Conservation (phyloP, 2,329 filamentous ascomycete genomes). For the Macroventuria anomochaeta region DNA sequence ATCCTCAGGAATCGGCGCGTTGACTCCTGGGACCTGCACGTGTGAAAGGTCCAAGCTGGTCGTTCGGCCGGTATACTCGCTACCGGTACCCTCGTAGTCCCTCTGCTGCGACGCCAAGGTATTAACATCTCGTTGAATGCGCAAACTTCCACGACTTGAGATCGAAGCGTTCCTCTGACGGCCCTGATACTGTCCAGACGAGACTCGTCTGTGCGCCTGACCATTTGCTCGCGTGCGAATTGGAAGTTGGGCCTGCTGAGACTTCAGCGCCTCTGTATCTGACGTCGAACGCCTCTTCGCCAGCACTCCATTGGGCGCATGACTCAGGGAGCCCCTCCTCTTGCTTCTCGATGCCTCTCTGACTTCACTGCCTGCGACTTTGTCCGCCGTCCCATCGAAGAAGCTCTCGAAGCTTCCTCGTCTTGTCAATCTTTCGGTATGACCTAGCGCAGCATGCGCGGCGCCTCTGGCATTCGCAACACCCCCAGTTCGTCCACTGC, state of each 20-base stretch:
- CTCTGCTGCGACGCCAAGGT: conserved; percentile 18
- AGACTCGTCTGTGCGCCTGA: conserved; percentile 20
- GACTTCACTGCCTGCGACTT: conserved; percentile 52
- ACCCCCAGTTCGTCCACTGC: conserved; percentile 3
- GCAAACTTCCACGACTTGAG: conserved; percentile 47
- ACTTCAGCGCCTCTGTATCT: conserved; percentile 34
- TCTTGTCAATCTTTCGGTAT: conserved; percentile 36
- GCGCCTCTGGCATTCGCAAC: not conserved
- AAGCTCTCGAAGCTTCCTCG: conserved; percentile 66
- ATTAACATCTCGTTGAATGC: conserved; percentile 34
- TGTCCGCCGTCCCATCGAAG: conserved; percentile 62
- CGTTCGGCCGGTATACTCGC: conserved; percentile 41
- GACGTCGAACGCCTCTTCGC: conserved; percentile 33
- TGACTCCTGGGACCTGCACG: conserved; percentile 46
- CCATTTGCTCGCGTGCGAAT: conserved; percentile 37
- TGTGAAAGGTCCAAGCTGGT: conserved; percentile 38
- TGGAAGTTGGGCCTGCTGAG: conserved; percentile 33
- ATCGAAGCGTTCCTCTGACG: conserved; percentile 41
- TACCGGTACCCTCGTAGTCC: conserved; percentile 35
- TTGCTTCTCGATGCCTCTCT: conserved; percentile 27
- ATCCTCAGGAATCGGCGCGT: conserved; percentile 41
- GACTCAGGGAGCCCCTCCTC: conserved; percentile 26
- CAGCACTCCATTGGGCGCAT: conserved; percentile 11
- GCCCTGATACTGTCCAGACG: conserved; percentile 28
- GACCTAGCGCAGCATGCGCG: conserved; percentile 13